Base-by-base conservation (phyloP, 371 early-diverging fungal genomes). In the Batrachochytrium dendrobatidis region DNA sequence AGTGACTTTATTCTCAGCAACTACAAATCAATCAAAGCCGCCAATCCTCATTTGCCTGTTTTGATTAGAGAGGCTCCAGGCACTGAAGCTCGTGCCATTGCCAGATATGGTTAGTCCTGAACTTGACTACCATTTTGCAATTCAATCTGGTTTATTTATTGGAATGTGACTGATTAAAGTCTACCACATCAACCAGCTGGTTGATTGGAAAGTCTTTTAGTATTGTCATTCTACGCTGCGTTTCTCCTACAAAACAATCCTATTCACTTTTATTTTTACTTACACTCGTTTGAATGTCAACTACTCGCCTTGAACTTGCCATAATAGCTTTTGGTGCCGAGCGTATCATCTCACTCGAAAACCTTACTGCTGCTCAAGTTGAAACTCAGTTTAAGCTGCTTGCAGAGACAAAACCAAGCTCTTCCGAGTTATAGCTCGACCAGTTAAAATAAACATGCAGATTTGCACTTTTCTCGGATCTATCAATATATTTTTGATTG, bases 301-400 rank as follows among this genome's bases (percentile, higher is more conserved):
- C 39, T 26, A 15, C 30, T 12, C 25, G 12, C 30, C 32, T 34
- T 28, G 53, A 26, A 17, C n/a, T 53, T 17, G n/a, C n/a, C n/a
- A n/a, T n/a, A n/a, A n/a, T 79, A 91, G 93, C 86, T 56, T 79
- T 83, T 53, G 94, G 93, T n/a, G 74, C 79, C 34, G 94, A 94
- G 70, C 83, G 82, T 68, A 88, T 89, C 74, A 71, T 86, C 51
- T 62, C 75, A 3, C 76, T 94, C 55, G 86, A 93, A 63, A 83
- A 84, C 65, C 67, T 87, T 48, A 78, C 84, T 59, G 83, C 83
- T 62, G 71, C 78, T 51, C 85, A 89, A 46, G 83, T 94, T 31
- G 86, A 82, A 69, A 71, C 80, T 64, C 75, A 78, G 60, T 76
- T 92, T 60, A 74, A 81, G 58, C 65, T 79, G 54, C 76, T 91